A percentile compares a stretch with the other conserved stretches of the same genome.
Conservation (phyloP, 257 asterid species). For the Orobanche coerulescens region DNA sequence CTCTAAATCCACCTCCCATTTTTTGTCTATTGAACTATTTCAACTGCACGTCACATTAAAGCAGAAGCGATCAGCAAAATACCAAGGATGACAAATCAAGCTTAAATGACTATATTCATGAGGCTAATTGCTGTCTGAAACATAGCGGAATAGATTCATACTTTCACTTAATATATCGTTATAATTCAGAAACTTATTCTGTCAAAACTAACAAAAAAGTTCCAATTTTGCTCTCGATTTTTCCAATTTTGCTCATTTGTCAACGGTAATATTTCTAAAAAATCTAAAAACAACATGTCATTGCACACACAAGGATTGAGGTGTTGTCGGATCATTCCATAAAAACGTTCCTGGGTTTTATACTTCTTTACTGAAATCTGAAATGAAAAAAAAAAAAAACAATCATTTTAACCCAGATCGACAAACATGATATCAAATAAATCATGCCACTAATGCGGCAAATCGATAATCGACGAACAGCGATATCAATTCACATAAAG, state of each 20-base stretch:
- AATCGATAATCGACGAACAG: not conserved
- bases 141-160: not conserved
- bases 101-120: not conserved
- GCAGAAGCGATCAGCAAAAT: not conserved
- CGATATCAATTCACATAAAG: not conserved
- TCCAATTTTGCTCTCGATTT: not conserved
- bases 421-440: not conserved
- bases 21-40: slow-evolving; percentile 20
- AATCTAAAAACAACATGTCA: not conserved
- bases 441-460: not conserved
- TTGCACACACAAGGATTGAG: not conserved
- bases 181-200: not conserved
- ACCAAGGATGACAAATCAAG: not conserved
- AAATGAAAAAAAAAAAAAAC: too few relatives aligned
- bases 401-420: slow-evolving; percentile 8
- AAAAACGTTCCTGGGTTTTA: not conserved
- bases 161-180: not conserved
- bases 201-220: not conserved
- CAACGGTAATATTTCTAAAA: too few relatives aligned
- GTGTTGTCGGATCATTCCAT: not conserved
- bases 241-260: not conserved
- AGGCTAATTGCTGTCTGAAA: not conserved
- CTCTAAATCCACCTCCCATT: slow-evolving; percentile 86
- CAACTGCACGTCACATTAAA: slow-evolving; percentile 28
- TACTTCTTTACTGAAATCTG: not conserved